Conservation (phyloP, 2,329 filamentous ascomycete species). For the Sclerotinia spermophila region DNA sequence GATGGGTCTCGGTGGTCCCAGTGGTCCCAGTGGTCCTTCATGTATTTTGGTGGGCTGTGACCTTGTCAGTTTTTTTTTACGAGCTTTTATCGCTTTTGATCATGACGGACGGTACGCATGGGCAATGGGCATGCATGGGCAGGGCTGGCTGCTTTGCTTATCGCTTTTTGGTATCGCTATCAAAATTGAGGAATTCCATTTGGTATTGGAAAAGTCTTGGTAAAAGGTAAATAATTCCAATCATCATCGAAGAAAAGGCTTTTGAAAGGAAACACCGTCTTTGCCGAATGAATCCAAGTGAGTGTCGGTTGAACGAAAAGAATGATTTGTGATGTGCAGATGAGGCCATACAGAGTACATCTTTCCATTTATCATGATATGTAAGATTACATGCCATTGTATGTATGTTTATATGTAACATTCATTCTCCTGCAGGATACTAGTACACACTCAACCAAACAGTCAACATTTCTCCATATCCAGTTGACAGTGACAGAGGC, state of each 20-base stretch:
- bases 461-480: background rate
- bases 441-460: background rate
- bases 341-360: background rate
- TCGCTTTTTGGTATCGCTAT: background rate
- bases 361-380: background rate
- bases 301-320: background rate
- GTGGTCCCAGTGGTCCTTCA: too few species aligned
- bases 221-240: background rate
- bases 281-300: background rate
- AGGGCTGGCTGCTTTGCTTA: background rate
- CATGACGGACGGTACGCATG: background rate
- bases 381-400: background rate
- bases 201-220: background rate
- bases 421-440: background rate
- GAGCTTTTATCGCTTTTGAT: constrained; percentile 2
- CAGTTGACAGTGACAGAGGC: too few species aligned
- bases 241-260: background rate
- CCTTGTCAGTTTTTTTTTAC: constrained; percentile 13
- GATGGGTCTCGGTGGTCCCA: too few species aligned
- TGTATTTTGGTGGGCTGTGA: constrained; percentile 14
- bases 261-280: too few species aligned
- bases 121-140: too few species aligned
- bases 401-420: background rate
- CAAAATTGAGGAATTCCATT: background rate
- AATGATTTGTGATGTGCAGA: background rate